Evolutionary conservation across 768 basidiomycete species (phyloP).

Genomic region (Lactifluus piperatus): DNA sequence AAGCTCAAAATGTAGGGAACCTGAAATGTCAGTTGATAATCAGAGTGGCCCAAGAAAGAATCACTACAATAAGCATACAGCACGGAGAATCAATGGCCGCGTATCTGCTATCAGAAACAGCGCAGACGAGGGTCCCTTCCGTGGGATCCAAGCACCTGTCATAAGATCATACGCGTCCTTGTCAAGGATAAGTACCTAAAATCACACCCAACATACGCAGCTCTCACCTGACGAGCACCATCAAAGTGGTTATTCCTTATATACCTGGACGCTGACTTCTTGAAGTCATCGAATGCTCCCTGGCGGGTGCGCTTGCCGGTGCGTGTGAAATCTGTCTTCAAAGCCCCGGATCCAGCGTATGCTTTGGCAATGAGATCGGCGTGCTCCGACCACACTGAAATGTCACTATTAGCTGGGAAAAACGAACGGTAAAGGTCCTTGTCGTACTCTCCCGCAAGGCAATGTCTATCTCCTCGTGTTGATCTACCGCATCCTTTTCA

Average conservation of each 20-base stretch:
- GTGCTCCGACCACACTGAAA: conserved; percentile 93
- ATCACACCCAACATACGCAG: not conserved
- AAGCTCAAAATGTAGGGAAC: conserved; percentile 77
- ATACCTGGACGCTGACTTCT: conserved; percentile 79
- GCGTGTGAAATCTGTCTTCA: conserved; percentile 95
- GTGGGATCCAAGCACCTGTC: conserved; percentile 86
- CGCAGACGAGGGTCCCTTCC: conserved; percentile 59
- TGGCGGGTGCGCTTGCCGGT: conserved; percentile 82
- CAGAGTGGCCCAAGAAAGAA: not conserved
- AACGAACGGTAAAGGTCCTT: not conserved
- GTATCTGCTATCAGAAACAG: conserved; percentile 67
- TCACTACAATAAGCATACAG: conserved; percentile 43
- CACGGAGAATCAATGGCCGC: conserved; percentile 74
- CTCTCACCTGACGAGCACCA: conserved; percentile 71
- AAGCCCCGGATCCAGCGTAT: conserved; percentile 90
- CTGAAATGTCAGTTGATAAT: conserved; percentile 34
- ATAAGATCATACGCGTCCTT: conserved; percentile 93
- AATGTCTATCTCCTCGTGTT: conserved; percentile 68
- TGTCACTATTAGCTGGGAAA: conserved; percentile 5
- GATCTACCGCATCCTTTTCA: conserved; percentile 64
- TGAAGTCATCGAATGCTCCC: conserved; percentile 76
- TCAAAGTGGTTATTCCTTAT: conserved; percentile 96
- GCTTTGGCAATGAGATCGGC: conserved; percentile 85
- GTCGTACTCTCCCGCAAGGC: conserved; percentile 83
- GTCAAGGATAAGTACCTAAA: not conserved